phyloP scores from a whole-genome alignment of 2,329 filamentous ascomycete species.

The Akanthomyces uredinophilus region DNA sequence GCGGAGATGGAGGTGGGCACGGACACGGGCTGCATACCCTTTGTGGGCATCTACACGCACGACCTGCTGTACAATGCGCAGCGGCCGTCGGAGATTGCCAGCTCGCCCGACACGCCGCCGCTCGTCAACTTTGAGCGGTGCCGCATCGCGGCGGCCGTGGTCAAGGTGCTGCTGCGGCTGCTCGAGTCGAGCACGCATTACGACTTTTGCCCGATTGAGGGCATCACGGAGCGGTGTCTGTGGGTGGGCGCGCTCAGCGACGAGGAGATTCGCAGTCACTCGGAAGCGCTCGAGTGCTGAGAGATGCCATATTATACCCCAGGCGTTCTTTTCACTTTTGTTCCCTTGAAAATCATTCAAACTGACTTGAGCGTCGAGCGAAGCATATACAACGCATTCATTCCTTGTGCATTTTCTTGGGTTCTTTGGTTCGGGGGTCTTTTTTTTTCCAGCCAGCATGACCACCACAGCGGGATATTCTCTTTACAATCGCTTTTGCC shows the following conservation, averaged over 20 bases:
- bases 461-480: background rate
- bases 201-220: slow-evolving; percentile 67
- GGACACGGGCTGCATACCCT: slow-evolving; percentile 73
- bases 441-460: background rate
- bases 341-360: background rate
- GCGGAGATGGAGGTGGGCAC: slow-evolving; percentile 70
- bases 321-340: background rate
- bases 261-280: slow-evolving; percentile 61
- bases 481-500: background rate
- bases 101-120: slow-evolving; percentile 59
- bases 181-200: slow-evolving; percentile 75
- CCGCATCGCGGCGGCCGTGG: slow-evolving; percentile 67
- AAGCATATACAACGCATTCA: slow-evolving; percentile 1
- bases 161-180: slow-evolving; percentile 74
- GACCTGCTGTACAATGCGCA: slow-evolving; percentile 79
- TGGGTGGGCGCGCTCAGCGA: slow-evolving; percentile 77
- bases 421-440: background rate
- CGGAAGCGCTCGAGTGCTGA: slow-evolving; percentile 42
- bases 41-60: slow-evolving; percentile 78
- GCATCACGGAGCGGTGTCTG: slow-evolving; percentile 73
- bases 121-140: slow-evolving; percentile 81
- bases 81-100: slow-evolving; percentile 68
- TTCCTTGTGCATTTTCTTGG: background rate
- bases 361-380: background rate
- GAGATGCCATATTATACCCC: background rate